Conservation (phyloP, 768 basidiomycete genomes). For the Boletus barrowsii region DNA sequence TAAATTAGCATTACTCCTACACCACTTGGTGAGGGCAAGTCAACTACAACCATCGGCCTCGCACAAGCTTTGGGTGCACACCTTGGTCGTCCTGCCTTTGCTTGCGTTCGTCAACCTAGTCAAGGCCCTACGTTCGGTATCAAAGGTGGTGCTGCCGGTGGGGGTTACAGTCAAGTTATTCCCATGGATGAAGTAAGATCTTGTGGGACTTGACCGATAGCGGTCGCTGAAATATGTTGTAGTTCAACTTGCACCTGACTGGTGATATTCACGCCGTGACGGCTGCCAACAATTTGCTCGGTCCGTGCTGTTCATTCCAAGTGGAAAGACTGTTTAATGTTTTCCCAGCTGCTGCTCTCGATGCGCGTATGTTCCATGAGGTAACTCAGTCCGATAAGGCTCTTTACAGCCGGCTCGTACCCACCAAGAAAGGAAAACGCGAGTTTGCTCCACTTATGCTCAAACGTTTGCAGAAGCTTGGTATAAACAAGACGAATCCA, state of each 20-base stretch:
- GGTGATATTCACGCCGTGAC: slow-evolving; percentile 98
- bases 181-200: slow-evolving; percentile 90
- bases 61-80: slow-evolving; percentile 96
- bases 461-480: slow-evolving; percentile 91
- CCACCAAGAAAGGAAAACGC: slow-evolving; percentile 89
- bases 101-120: slow-evolving; percentile 96
- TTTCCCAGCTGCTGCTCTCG: slow-evolving; percentile 83
- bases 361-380: slow-evolving; percentile 98
- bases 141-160: slow-evolving; percentile 98
- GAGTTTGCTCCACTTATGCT: slow-evolving; percentile 96
- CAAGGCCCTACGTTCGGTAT: slow-evolving; percentile 99
- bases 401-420: slow-evolving; percentile 88
- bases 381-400: slow-evolving; percentile 94
- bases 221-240: slow-evolving; percentile 3
- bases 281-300: slow-evolving; percentile 94
- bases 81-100: slow-evolving; percentile 87
- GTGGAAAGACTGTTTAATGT: slow-evolving; percentile 2
- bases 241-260: slow-evolving; percentile 95
- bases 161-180: slow-evolving; percentile 98
- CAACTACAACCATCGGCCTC: slow-evolving; percentile 95
- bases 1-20: slow-evolving; percentile 83
- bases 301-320: slow-evolving; percentile 36
- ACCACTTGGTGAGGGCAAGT: slow-evolving; percentile 96
- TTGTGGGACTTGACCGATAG: not conserved
- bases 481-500: slow-evolving; percentile 92